Percentiles rank a stretch among this genome's conserved stretches.
These are phyloP conservation scores for Adenanthera pavonina DNA, from an alignment of 306 rosid species.

Conservation along the genomic window DNA sequence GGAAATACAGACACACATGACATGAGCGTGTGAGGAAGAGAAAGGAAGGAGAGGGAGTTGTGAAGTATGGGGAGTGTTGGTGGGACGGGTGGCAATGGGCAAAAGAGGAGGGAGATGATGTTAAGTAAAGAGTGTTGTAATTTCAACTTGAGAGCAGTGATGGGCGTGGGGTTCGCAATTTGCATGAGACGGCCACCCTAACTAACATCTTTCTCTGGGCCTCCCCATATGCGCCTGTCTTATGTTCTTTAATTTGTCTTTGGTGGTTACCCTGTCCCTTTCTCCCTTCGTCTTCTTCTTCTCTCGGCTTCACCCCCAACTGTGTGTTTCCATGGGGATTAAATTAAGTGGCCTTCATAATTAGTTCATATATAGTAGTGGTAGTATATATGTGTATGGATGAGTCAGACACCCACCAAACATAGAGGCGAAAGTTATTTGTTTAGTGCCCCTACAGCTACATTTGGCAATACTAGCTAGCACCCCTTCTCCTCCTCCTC, in stretches of 20 bases:
- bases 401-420: background rate
- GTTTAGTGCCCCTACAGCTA: background rate
- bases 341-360: no score
- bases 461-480: slow-evolving; percentile 18
- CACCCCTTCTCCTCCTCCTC: no score
- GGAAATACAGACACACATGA: no score
- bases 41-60: no score
- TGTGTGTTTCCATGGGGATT: background rate
- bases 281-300: slow-evolving; percentile 13
- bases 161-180: background rate
- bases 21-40: no score
- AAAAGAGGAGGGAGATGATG: background rate
- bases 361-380: no score
- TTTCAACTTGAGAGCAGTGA: slow-evolving; percentile 15
- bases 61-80: no score
- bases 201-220: background rate
- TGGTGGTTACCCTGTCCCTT: slow-evolving; percentile 28
- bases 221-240: background rate
- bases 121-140: background rate
- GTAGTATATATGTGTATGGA: no score
- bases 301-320: background rate
- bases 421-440: background rate
- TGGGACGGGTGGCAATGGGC: background rate
- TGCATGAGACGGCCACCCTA: slow-evolving; percentile 18
- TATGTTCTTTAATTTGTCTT: background rate